A percentile compares a stretch with the other conserved stretches of the same genome.
Evolutionary conservation across 768 basidiomycete species (phyloP).

Genomic region (Xerocomus potaroensis): DNA sequence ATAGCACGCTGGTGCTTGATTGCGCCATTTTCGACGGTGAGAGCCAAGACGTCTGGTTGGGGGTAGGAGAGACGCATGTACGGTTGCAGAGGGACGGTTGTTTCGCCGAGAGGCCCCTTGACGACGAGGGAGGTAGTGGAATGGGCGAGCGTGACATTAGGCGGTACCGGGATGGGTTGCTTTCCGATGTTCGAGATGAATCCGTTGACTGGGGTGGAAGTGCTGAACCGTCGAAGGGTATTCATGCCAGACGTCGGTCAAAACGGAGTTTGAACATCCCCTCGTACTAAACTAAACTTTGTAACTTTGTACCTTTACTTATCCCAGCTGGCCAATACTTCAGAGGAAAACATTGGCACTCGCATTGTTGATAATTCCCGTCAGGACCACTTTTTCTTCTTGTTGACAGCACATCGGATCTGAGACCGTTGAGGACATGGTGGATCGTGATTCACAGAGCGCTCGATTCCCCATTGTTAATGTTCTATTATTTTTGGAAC

Average conservation of each 20-base stretch:
- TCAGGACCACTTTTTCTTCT: too few species aligned
- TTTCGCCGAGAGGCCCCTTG: slow-evolving; percentile 52
- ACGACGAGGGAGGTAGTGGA: slow-evolving; percentile 45
- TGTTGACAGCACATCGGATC: too few species aligned
- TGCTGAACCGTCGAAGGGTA: slow-evolving; percentile 42
- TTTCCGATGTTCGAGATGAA: slow-evolving; percentile 57
- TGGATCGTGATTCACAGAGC: too few species aligned
- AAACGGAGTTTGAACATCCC: slow-evolving; percentile 8
- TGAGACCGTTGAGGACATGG: too few species aligned
- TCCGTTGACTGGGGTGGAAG: slow-evolving; percentile 44
- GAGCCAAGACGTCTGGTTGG: slow-evolving; percentile 31
- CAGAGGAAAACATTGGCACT: too few species aligned
- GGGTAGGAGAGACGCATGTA: slow-evolving; percentile 40
- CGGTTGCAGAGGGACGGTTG: slow-evolving; percentile 43
- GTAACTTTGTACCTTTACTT: too few species aligned
- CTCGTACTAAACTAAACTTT: too few species aligned
- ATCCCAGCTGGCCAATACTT: too few species aligned
- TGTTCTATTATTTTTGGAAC: too few species aligned
- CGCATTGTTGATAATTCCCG: too few species aligned
- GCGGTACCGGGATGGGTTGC: slow-evolving; percentile 54
- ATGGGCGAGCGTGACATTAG: slow-evolving; percentile 40
- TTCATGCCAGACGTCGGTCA: slow-evolving; percentile 8
- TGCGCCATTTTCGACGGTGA: slow-evolving; percentile 53
- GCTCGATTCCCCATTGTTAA: too few species aligned
- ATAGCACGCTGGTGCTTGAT: slow-evolving; percentile 77